These are phyloP conservation scores for Conticribra weissflogii DNA, from an alignment of 108 stramenopile species.

Conservation along the genomic window DNA sequence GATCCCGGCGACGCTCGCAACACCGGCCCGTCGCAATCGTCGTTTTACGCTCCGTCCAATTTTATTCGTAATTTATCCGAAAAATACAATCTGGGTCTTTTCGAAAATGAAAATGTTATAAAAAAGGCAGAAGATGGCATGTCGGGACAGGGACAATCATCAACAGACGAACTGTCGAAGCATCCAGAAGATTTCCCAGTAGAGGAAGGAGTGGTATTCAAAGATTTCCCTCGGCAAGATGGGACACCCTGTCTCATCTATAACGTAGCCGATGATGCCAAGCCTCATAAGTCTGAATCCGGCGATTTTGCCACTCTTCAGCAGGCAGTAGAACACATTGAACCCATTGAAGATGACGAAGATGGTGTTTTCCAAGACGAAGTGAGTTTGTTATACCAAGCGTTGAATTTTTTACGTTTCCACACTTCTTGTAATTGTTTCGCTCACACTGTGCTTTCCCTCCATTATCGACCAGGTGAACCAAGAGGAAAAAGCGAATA, in stretches of 20 bases:
- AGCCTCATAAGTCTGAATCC: background rate
- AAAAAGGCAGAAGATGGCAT: background rate
- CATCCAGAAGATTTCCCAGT: slow-evolving; percentile 32
- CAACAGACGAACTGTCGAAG: background rate
- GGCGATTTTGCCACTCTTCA: background rate
- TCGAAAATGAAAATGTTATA: slow-evolving; percentile 2
- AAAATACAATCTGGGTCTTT: slow-evolving; percentile 24
- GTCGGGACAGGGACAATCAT: too few species aligned
- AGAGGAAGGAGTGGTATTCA: slow-evolving; percentile 55
- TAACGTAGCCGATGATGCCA: slow-evolving; percentile 13
- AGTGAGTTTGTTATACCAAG: background rate
- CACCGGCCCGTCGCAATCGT: slow-evolving; percentile 21
- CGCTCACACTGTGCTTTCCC: too few species aligned
- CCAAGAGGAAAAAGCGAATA: too few species aligned
- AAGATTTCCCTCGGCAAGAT: slow-evolving; percentile 69
- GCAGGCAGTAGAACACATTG: background rate
- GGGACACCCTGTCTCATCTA: slow-evolving; percentile 74
- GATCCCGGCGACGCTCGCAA: slow-evolving; percentile 19
- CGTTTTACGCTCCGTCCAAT: slow-evolving; percentile 28
- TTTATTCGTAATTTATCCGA: slow-evolving; percentile 33
- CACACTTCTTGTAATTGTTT: too few species aligned
- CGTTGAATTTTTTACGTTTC: too few species aligned
- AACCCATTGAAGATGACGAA: background rate
- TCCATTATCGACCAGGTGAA: too few species aligned
- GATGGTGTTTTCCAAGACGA: background rate